These are phyloP conservation scores for Adiantum capillusveneris DNA, from an alignment of 75 land plant genomes.

Conservation along the genomic window DNA sequence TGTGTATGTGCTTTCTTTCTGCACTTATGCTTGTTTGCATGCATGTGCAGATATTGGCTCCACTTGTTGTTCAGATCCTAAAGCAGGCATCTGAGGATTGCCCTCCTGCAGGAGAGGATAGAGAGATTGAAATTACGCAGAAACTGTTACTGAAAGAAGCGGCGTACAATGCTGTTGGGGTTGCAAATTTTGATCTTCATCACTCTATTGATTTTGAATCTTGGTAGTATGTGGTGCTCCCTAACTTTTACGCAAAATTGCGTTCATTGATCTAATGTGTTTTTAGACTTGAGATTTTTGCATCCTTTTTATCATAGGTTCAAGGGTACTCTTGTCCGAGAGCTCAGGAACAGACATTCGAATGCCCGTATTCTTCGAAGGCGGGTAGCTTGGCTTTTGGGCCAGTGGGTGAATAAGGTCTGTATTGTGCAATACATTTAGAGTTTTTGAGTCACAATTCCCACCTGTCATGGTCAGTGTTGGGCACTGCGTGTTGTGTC, in stretches of 20 bases:
- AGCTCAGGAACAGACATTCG: slow-evolving; percentile 77
- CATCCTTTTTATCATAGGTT: slow-evolving; percentile 39
- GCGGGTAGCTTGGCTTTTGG: slow-evolving; percentile 85
- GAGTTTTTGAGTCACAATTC: not conserved
- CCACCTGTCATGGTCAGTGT: too few relatives aligned
- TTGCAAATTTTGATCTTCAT: slow-evolving; percentile 93
- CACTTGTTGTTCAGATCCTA: slow-evolving; percentile 79
- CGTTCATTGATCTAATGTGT: not conserved
- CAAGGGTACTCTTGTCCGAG: slow-evolving; percentile 67
- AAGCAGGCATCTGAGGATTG: slow-evolving; percentile 78
- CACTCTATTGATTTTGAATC: slow-evolving; percentile 77
- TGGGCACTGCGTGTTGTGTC: too few relatives aligned
- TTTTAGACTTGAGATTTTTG: too few relatives aligned
- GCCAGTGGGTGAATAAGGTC: slow-evolving; percentile 99
- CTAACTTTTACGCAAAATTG: not conserved
- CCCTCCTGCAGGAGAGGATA: slow-evolving; percentile 39
- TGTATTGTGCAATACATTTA: not conserved
- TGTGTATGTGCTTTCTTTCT: too few relatives aligned
- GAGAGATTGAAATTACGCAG: slow-evolving; percentile 58
- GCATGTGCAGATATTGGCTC: slow-evolving; percentile 65
- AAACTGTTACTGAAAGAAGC: slow-evolving; percentile 87
- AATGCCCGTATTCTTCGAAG: slow-evolving; percentile 82
- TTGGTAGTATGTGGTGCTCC: slow-evolving; percentile 41
- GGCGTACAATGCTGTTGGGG: slow-evolving; percentile 91
- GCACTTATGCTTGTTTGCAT: too few relatives aligned